A percentile compares a stretch with the other conserved stretches of the same genome.
phyloP scores from a whole-genome alignment of 495 filamentous ascomycete genomes.

The Lindgomyces ingoldianus region DNA sequence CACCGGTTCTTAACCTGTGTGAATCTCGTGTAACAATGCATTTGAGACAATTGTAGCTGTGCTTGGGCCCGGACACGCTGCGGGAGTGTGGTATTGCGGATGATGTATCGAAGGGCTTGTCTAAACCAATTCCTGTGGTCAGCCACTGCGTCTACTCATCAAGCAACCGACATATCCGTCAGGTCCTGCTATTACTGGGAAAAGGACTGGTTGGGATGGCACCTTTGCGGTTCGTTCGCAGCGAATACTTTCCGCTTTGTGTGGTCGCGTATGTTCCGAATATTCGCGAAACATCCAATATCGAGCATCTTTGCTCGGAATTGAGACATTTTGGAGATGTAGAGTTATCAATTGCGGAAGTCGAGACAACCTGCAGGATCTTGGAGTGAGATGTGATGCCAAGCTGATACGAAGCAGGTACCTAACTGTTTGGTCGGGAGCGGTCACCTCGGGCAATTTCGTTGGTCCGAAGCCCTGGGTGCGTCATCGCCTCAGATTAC shows the following conservation, averaged over 20 bases:
- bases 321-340: slow-evolving; percentile 62
- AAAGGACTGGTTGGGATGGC: slow-evolving; percentile 20
- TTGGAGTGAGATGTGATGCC: neutral
- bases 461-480: neutral
- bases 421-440: neutral
- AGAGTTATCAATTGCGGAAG: neutral
- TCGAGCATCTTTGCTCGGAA: slow-evolving; percentile 87
- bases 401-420: neutral
- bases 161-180: neutral
- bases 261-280: slow-evolving; percentile 83
- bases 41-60: slow-evolving; percentile 86
- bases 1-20: slow-evolving; percentile 95
- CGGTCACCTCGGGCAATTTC: neutral
- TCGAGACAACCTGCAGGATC: neutral
- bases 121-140: slow-evolving; percentile 49
- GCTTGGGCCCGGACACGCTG: slow-evolving; percentile 80
- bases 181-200: neutral
- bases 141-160: neutral
- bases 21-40: slow-evolving; percentile 89
- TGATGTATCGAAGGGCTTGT: slow-evolving; percentile 93
- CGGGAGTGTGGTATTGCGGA: slow-evolving; percentile 86
- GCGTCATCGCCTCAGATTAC: no score
- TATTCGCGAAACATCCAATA: slow-evolving; percentile 81
- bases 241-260: slow-evolving; percentile 92
- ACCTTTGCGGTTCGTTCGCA: slow-evolving; percentile 84